phyloP scores from a whole-genome alignment of 352 stramenopile genomes.

The Pythium volutum region DNA sequence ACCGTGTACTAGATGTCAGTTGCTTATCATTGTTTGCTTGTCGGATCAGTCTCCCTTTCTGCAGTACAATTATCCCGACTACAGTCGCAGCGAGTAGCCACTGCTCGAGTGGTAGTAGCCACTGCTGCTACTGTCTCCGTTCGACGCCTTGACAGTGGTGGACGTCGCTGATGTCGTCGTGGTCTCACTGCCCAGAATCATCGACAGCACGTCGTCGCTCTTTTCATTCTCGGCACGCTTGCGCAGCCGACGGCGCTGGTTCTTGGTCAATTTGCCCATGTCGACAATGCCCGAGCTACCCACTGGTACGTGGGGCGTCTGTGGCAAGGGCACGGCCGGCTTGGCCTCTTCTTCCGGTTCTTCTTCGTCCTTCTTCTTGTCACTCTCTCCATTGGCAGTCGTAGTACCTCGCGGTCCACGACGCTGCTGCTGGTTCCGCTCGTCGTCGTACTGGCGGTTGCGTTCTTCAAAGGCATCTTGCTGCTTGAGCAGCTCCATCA shows the following conservation, averaged over 20 bases:
- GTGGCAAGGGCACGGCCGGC: slow-evolving; percentile 8
- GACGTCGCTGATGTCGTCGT: no score
- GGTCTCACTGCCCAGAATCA: slow-evolving; percentile 33
- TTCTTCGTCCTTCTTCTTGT: slow-evolving; percentile 10
- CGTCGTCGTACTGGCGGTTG: slow-evolving; percentile 34
- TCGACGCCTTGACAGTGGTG: no score
- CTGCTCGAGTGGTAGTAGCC: slow-evolving; percentile 70
- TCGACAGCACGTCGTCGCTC: slow-evolving; percentile 53
- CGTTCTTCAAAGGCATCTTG: slow-evolving; percentile 47
- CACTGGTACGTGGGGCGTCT: slow-evolving; percentile 29
- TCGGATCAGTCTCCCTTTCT: no score
- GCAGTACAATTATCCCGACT: no score
- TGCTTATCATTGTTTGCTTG: no score
- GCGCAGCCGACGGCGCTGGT: slow-evolving; percentile 73
- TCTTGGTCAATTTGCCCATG: slow-evolving; percentile 69
- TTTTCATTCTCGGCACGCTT: slow-evolving; percentile 80
- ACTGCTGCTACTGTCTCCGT: slow-evolving; percentile 19
- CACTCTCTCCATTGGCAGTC: slow-evolving; percentile 12
- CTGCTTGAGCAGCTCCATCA: slow-evolving; percentile 52
- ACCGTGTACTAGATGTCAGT: no score
- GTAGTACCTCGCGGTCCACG: neutral
- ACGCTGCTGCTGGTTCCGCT: slow-evolving; percentile 32
- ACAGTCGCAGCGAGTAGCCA: slow-evolving; percentile 64
- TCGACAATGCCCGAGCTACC: slow-evolving; percentile 29
- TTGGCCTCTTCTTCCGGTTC: slow-evolving; percentile 10